phyloP scores from a whole-genome alignment of 805 yeast species.

The Sungouiella blattae region DNA sequence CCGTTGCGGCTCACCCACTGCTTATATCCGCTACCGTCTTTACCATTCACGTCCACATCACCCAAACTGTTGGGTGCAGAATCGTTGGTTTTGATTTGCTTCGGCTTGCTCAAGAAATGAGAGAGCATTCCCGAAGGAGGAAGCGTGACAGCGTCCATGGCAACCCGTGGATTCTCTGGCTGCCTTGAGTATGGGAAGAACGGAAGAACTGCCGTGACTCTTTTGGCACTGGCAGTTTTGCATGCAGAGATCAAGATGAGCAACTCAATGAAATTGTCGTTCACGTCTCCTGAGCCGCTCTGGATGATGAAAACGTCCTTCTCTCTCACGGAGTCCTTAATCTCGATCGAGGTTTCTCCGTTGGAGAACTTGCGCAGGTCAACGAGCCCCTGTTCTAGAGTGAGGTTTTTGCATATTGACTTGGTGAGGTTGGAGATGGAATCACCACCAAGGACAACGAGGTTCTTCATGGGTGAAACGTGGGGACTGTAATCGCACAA shows the following conservation, averaged over 20 bases:
- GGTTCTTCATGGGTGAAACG: conserved; percentile 59
- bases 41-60: conserved; percentile 33
- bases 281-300: conserved; percentile 83
- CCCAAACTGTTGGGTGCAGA: conserved; percentile 31
- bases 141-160: conserved; percentile 14
- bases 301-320: conserved; percentile 93
- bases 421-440: conserved; percentile 79
- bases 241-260: conserved; percentile 87
- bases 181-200: conserved; percentile 94
- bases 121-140: conserved; percentile 11
- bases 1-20: conserved; percentile 97
- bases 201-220: conserved; percentile 90
- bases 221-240: conserved; percentile 82
- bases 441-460: conserved; percentile 85
- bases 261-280: conserved; percentile 80
- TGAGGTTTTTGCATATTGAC: conserved; percentile 71
- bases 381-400: conserved; percentile 69
- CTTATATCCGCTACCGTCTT: conserved; percentile 67
- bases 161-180: conserved; percentile 71
- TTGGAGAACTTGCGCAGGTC: conserved; percentile 66
- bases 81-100: conserved; percentile 29
- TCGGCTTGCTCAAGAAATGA: conserved; percentile 12
- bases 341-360: conserved; percentile 89
- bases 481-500: too few species aligned
- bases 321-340: conserved; percentile 87